phyloP scores from a whole-genome alignment of 805 yeast genomes.

The Pichia phayaonensis region DNA sequence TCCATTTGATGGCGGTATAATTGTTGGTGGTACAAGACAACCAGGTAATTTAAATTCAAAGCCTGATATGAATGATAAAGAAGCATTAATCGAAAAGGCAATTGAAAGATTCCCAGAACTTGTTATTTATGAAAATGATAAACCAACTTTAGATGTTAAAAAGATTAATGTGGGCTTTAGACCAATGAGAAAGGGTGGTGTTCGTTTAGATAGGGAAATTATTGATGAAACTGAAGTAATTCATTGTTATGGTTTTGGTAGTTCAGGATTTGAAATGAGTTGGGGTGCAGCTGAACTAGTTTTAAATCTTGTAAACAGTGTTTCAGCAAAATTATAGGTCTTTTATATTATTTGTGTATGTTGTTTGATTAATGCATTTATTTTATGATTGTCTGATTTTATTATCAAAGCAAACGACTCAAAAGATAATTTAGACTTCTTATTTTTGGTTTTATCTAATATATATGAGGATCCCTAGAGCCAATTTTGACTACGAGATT shows the following conservation, averaged over 20 bases:
- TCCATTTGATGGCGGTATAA: conserved; percentile 53
- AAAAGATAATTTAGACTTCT: too few species aligned
- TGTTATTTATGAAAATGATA: conserved; percentile 25
- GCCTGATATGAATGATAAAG: conserved; percentile 41
- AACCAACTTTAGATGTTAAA: conserved; percentile 32
- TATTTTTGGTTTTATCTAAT: not conserved
- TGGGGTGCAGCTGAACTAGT: conserved; percentile 55
- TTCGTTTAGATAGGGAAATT: conserved; percentile 24
- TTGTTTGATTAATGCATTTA: not conserved
- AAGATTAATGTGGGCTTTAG: conserved; percentile 42
- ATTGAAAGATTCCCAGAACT: conserved; percentile 46
- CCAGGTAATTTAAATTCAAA: conserved; percentile 28
- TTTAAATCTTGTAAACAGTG: conserved; percentile 19
- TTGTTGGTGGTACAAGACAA: conserved; percentile 71
- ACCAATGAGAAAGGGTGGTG: conserved; percentile 41
- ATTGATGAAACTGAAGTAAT: conserved; percentile 27
- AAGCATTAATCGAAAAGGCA: conserved; percentile 37
- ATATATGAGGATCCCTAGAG: not conserved
- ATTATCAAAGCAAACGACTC: too few species aligned
- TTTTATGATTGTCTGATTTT: too few species aligned
- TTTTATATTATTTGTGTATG: not conserved
- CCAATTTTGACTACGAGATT: conserved; percentile 8
- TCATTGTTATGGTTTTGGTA: conserved; percentile 71
- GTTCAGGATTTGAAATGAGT: conserved; percentile 63
- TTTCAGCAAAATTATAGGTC: conserved; percentile 8